A percentile compares a stretch with the other conserved stretches of the same genome.
Conservation (phyloP, 306 rosid genomes). For the Prunus mume region DNA sequence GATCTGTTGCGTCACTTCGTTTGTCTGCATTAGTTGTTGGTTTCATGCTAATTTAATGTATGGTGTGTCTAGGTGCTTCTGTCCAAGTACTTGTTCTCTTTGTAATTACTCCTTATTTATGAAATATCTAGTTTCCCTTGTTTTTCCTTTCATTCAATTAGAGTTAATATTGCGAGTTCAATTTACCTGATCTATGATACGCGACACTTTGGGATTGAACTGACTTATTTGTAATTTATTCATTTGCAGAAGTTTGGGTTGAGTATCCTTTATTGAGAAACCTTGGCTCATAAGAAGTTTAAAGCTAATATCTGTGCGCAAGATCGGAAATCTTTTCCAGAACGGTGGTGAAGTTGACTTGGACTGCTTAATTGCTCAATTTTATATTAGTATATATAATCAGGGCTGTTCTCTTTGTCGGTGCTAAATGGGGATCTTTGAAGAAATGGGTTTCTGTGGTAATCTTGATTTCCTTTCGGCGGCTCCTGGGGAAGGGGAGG, state of each 20-base stretch:
- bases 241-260: conserved; percentile 12
- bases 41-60: not conserved
- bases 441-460: conserved; percentile 56
- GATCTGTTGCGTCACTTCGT: not conserved
- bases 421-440: conserved; percentile 54
- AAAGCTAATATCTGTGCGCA: not conserved
- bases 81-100: not conserved
- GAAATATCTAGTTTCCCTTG: not conserved
- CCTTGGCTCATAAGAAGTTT: not conserved
- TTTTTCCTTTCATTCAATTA: conserved; percentile 1
- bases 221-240: conserved; percentile 8
- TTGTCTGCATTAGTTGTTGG: not conserved
- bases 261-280: not conserved
- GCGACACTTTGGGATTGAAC: not conserved
- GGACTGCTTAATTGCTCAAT: not conserved
- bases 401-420: not conserved
- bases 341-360: not conserved
- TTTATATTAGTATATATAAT: not conserved
- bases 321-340: not conserved
- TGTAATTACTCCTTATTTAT: conserved; percentile 12
- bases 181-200: conserved; percentile 14
- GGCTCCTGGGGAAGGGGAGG: conserved; percentile 47
- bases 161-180: conserved; percentile 13
- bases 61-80: not conserved
- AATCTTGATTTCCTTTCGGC: conserved; percentile 57